These are phyloP conservation scores for Agrostemma githago DNA, from an alignment of 148 eudicot species.

Conservation along the genomic window DNA sequence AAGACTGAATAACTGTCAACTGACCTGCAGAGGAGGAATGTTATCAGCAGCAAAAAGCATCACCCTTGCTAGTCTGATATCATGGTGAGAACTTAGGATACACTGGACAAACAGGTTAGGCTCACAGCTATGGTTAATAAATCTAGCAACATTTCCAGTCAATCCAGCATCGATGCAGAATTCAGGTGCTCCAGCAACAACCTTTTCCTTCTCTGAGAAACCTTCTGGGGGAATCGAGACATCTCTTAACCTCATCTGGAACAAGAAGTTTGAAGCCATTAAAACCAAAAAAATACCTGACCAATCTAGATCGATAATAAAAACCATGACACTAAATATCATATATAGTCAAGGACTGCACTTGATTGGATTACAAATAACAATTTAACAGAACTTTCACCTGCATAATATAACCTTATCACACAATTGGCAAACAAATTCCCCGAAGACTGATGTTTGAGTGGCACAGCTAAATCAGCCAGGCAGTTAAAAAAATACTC, in stretches of 20 bases:
- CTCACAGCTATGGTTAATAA: conserved; percentile 57
- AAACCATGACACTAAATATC: background rate
- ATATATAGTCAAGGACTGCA: background rate
- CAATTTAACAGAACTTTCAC: too few species aligned
- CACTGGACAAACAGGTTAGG: conserved; percentile 61
- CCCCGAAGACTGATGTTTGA: too few species aligned
- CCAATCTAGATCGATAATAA: background rate
- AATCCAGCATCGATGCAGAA: conserved; percentile 52
- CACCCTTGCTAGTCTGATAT: conserved; percentile 44
- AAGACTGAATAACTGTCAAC: background rate
- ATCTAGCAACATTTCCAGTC: conserved; percentile 44
- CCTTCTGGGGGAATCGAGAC: conserved; percentile 31
- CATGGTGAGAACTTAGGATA: conserved; percentile 45
- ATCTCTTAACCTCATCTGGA: conserved; percentile 30
- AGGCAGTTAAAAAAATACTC: too few species aligned
- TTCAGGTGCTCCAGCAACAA: conserved; percentile 34
- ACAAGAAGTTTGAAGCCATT: background rate
- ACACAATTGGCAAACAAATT: too few species aligned
- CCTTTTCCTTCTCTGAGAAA: conserved; percentile 12
- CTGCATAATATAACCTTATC: too few species aligned
- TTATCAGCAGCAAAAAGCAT: conserved; percentile 51
- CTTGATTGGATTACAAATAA: too few species aligned
- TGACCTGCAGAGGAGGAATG: conserved; percentile 51
- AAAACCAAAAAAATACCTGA: background rate
- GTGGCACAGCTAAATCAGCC: too few species aligned